Percentiles rank a stretch among this genome's conserved stretches.
Conservation (phyloP, 2,329 filamentous ascomycete genomes). For the Exophiala sp. region DNA sequence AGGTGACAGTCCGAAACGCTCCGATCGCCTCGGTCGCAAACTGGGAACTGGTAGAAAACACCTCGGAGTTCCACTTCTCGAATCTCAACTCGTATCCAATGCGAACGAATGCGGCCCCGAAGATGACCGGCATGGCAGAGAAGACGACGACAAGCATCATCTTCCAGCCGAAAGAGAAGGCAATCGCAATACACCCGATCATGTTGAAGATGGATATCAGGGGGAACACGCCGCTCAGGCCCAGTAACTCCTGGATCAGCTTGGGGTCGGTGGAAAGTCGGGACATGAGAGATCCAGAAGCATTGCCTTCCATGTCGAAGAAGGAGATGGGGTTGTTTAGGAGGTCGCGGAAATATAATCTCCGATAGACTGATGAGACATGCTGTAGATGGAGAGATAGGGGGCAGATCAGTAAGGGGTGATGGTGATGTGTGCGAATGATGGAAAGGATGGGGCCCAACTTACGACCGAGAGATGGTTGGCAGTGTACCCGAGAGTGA, state of each 20-base stretch:
- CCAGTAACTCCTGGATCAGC: slow-evolving; percentile 47
- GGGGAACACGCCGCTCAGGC: slow-evolving; percentile 63
- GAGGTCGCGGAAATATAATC: slow-evolving; percentile 44
- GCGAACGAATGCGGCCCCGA: slow-evolving; percentile 42
- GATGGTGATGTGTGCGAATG: slow-evolving; percentile 29
- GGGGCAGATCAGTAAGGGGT: too few species aligned
- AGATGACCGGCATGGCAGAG: slow-evolving; percentile 50
- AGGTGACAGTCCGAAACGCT: slow-evolving; percentile 65
- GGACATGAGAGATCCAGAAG: slow-evolving; percentile 45
- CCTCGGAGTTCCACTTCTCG: slow-evolving; percentile 23
- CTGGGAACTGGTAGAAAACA: slow-evolving; percentile 57
- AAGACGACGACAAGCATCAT: slow-evolving; percentile 62
- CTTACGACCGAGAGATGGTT: slow-evolving; percentile 38
- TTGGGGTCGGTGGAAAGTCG: slow-evolving; percentile 46
- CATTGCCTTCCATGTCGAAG: slow-evolving; percentile 44
- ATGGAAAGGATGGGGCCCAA: too few species aligned
- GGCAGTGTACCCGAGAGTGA: slow-evolving; percentile 41
- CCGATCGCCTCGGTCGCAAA: slow-evolving; percentile 69
- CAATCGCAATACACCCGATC: slow-evolving; percentile 58
- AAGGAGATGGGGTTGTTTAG: slow-evolving; percentile 40
- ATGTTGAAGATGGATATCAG: slow-evolving; percentile 64
- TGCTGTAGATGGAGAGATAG: slow-evolving; percentile 29
- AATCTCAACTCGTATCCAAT: slow-evolving; percentile 24
- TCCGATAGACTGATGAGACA: slow-evolving; percentile 36
- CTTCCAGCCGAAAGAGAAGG: slow-evolving; percentile 72